phyloP scores from a whole-genome alignment of 2,329 filamentous ascomycete genomes.

The Diplodia intermedia region DNA sequence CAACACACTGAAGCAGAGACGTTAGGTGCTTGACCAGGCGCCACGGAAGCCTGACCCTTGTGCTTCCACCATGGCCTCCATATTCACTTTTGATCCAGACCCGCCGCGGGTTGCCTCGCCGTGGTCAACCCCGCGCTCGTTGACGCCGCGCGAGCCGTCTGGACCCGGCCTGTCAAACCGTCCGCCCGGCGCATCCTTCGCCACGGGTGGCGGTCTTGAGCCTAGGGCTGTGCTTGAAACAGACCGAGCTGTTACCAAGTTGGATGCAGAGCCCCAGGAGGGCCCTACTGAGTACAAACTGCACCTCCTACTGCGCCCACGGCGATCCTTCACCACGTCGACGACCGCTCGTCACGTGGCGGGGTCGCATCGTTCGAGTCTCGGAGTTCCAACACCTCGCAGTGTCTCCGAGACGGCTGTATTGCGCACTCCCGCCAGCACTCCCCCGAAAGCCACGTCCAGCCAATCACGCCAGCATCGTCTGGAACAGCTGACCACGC shows the following conservation, averaged over 20 bases:
- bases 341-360: slow-evolving; percentile 67
- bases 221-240: slow-evolving; percentile 36
- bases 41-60: too few relatives aligned
- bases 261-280: slow-evolving; percentile 90
- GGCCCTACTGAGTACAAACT: slow-evolving; percentile 97
- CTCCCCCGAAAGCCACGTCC: slow-evolving; percentile 56
- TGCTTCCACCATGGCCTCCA: slow-evolving; percentile 75
- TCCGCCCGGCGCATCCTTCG: slow-evolving; percentile 16
- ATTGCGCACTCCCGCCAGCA: slow-evolving; percentile 47
- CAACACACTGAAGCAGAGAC: neutral
- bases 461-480: slow-evolving; percentile 80
- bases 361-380: slow-evolving; percentile 59
- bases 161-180: slow-evolving; percentile 9
- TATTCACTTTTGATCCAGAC: slow-evolving; percentile 93
- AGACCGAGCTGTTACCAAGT: slow-evolving; percentile 65
- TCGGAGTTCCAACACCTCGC: slow-evolving; percentile 44
- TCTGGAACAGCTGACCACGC: slow-evolving; percentile 90
- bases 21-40: neutral
- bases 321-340: slow-evolving; percentile 74
- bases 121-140: slow-evolving; percentile 71
- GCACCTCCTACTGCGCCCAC: slow-evolving; percentile 81
- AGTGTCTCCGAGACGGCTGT: slow-evolving; percentile 44
- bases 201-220: slow-evolving; percentile 24
- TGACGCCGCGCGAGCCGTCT: slow-evolving; percentile 33
- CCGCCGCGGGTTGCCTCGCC: slow-evolving; percentile 88